Conservation (phyloP, 164 flowering plant genomes). For the Vitis rupestris region DNA sequence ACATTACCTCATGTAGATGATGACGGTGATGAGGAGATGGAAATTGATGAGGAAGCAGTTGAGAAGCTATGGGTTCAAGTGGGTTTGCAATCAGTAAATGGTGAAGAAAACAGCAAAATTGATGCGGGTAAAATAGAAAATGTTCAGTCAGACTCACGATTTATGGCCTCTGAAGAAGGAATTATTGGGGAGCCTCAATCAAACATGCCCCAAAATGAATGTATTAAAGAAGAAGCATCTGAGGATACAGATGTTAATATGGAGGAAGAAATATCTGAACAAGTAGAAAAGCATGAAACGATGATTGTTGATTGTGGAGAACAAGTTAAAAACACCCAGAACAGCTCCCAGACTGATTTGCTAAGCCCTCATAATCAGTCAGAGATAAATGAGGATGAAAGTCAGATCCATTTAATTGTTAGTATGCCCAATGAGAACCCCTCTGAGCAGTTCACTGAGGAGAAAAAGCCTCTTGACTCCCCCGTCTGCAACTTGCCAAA, state of each 20-base stretch:
- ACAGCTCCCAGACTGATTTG: conserved; percentile 1
- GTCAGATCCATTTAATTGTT: not conserved
- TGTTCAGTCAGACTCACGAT: conserved; percentile 11
- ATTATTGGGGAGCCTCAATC: conserved; percentile 1
- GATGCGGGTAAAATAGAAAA: conserved; percentile 10
- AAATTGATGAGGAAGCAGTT: conserved; percentile 83
- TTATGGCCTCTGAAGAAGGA: conserved; percentile 9
- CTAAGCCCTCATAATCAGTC: conserved; percentile 6
- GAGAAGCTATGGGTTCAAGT: conserved; percentile 47
- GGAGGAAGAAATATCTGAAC: conserved; percentile 55
- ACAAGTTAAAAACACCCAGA: conserved; percentile 9
- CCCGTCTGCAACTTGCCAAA: conserved; percentile 14
- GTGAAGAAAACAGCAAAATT: conserved; percentile 8
- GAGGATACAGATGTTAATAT: conserved; percentile 65
- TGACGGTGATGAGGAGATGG: conserved; percentile 96
- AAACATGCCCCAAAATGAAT: conserved; percentile 9
- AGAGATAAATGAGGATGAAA: conserved; percentile 4
- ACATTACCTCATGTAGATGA: conserved; percentile 64
- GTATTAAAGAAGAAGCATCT: conserved; percentile 15
- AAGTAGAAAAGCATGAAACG: conserved; percentile 22
- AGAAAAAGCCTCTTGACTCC: conserved; percentile 9
- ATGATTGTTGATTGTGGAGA: conserved; percentile 15
- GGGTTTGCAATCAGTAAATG: conserved; percentile 24
- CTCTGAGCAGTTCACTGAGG: conserved; percentile 14
- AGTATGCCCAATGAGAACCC: conserved; percentile 3